A percentile compares a stretch with the other conserved stretches of the same genome.
Conservation (phyloP, 192 early-diverging fungal species). For the Podila epigama region DNA sequence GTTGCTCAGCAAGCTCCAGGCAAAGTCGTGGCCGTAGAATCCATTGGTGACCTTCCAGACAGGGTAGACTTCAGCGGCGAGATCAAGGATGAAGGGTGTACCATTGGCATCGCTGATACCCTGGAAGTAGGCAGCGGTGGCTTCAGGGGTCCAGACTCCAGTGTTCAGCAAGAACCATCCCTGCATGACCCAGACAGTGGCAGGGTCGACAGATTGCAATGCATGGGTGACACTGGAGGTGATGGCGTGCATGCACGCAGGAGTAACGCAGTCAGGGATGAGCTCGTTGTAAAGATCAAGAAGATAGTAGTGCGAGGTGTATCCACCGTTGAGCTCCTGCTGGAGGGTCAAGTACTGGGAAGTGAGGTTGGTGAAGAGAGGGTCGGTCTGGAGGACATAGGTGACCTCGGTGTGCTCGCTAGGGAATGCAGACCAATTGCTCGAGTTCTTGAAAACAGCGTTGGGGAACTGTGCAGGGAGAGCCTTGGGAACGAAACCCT, state of each 20-base stretch:
- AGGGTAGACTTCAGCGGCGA: constrained; percentile 17
- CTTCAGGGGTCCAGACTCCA: constrained; percentile 19
- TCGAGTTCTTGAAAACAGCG: constrained; percentile 16
- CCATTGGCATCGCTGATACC: constrained; percentile 30
- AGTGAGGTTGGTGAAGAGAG: constrained; percentile 16
- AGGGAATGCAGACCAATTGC: constrained; percentile 20
- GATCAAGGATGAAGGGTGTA: constrained; percentile 15
- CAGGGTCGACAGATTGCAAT: constrained; percentile 15
- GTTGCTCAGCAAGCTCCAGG: constrained; percentile 37
- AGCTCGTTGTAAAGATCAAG: constrained; percentile 45
- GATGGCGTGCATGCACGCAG: constrained; percentile 17
- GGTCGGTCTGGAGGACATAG: constrained; percentile 26
- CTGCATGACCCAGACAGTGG: constrained; percentile 44
- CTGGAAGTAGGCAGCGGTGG: constrained; percentile 14
- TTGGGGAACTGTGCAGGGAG: constrained; percentile 17
- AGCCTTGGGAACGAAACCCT: constrained; percentile 16
- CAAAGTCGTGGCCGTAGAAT: constrained; percentile 33
- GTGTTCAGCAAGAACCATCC: constrained; percentile 34
- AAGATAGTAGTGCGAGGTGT: constrained; percentile 21
- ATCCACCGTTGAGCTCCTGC: constrained; percentile 23
- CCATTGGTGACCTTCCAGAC: constrained; percentile 19
- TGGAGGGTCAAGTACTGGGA: constrained; percentile 20
- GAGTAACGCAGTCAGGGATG: constrained; percentile 18
- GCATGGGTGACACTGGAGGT: constrained; percentile 20
- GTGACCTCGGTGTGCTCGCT: constrained; percentile 24